Evolutionary conservation across 352 stramenopile genomes (phyloP).

Genomic region (Phytophthora constricta): DNA sequence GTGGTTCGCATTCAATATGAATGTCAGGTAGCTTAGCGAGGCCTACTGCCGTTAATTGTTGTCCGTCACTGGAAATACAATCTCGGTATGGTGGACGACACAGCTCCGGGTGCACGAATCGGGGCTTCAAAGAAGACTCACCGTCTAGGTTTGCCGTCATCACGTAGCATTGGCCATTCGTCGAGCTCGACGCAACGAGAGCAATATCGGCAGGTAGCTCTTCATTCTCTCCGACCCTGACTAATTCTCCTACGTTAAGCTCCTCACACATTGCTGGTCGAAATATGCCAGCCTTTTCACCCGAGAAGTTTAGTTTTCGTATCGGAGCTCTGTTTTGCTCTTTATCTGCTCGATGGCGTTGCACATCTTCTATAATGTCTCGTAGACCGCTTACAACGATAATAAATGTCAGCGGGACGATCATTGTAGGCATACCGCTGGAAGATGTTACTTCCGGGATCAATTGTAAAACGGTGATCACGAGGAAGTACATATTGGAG

Average conservation of each 20-base stretch:
- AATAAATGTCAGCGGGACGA: constrained; percentile 87
- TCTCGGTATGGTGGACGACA: constrained; percentile 24
- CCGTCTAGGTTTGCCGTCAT: constrained; percentile 90
- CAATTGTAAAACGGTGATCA: constrained; percentile 87
- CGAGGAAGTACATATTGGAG: constrained; percentile 92
- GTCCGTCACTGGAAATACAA: constrained; percentile 39
- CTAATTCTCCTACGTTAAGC: constrained; percentile 81
- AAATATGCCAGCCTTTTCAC: constrained; percentile 31
- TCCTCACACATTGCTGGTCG: constrained; percentile 41
- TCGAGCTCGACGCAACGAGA: constrained; percentile 59
- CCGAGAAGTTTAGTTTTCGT: constrained; percentile 28
- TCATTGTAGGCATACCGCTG: constrained; percentile 78
- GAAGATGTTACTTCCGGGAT: constrained; percentile 87
- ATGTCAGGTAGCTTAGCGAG: constrained; percentile 12
- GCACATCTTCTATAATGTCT: constrained; percentile 82
- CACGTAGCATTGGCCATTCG: constrained; percentile 77
- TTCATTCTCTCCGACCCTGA: constrained; percentile 78
- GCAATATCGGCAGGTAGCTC: constrained; percentile 75
- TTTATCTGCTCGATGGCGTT: constrained; percentile 74
- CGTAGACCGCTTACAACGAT: constrained; percentile 84
- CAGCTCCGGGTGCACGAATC: constrained; percentile 58
- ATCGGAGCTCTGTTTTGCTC: constrained; percentile 60
- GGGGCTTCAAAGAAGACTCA: constrained; percentile 89
- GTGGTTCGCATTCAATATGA: constrained; percentile 52
- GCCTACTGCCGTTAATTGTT: constrained; percentile 18